Base-by-base conservation (phyloP, 768 basidiomycete genomes). In the Piloderma croceum region DNA sequence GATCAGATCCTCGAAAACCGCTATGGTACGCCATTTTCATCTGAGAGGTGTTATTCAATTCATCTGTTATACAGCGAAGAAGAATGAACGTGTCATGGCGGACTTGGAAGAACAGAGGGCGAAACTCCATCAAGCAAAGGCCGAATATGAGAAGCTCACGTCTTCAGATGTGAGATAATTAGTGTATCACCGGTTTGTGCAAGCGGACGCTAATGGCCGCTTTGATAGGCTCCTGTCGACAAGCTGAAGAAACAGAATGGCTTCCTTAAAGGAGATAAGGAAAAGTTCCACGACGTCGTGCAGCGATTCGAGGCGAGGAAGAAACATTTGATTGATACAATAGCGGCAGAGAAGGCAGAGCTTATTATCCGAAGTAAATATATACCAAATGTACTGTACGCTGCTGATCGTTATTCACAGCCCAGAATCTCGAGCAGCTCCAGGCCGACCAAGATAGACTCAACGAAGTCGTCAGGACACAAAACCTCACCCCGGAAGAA, bases 401-500 rank as follows among this genome's bases (percentile, higher is more conserved):
- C 29, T 38, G 15, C 36, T 19, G 5, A 15, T 29, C 3, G 41
- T 46, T 22, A 36, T 29, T 24, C 37, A 21, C 55, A 90, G 87
- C 66, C 31, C 59, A 69, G 29, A 74, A 80, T 40, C 65, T 90
- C 25, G 77, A 81, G 31, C 70, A 75, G 34, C 69, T 88, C 24
- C 76, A 75, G 46, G 58, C 61, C 20, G 87, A 92, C 51, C 76
- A 84, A 47, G 68, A 69, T 19, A 74, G 71, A 40, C 69, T 92
- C 19, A 63, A 67, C 7, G 70, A 73, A 1, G 73, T 82, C 3
- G 88, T 98, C 21, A 82, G 81, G 52, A 77, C 68, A 23, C 96
- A 99, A 60, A 93, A 96, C 54, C 73, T 99, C 32, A 78, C 87
- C 2, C 85, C 87, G 1, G 90, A 93, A 59, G 93, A 99, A 61